Conservation (phyloP, 2,329 filamentous ascomycete species). For the Thielaviopsis populi region DNA sequence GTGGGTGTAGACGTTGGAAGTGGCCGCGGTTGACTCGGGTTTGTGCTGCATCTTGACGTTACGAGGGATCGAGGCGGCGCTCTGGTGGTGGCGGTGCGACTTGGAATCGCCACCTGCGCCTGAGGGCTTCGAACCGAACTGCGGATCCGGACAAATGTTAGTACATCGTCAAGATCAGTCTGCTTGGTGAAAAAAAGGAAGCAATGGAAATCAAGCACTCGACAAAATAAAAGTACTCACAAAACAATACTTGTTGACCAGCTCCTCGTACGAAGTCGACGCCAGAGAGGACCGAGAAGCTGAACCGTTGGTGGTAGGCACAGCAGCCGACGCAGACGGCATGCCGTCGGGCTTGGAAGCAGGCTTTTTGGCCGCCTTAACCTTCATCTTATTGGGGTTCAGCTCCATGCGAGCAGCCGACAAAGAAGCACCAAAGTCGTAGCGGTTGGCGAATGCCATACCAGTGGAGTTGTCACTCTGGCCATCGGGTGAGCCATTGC, state of each 20-base stretch:
- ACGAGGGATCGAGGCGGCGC: not conserved
- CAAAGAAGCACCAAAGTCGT: conserved; percentile 90
- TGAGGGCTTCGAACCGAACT: conserved; percentile 16
- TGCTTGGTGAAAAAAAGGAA: conserved; percentile 22
- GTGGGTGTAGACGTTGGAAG: not conserved
- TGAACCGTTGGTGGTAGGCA: conserved; percentile 4
- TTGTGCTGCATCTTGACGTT: not conserved
- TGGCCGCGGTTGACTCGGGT: not conserved
- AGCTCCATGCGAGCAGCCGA: conserved; percentile 57
- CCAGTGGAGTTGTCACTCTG: conserved; percentile 12
- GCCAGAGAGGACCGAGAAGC: conserved; percentile 46
- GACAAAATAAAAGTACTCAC: conserved; percentile 48
- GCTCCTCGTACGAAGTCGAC: conserved; percentile 84
- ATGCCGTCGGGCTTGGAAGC: conserved; percentile 47
- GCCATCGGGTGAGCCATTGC: conserved; percentile 26
- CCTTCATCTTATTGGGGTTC: conserved; percentile 12
- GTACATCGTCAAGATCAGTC: conserved; percentile 21
- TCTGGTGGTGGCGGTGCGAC: not conserved
- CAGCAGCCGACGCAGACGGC: conserved; percentile 10
- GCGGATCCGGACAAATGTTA: conserved; percentile 18
- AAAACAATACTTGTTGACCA: conserved; percentile 99
- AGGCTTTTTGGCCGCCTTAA: conserved; percentile 56
- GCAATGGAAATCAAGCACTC: not conserved
- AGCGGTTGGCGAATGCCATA: conserved; percentile 69
- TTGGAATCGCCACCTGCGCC: conserved; percentile 6